Conservation (phyloP, 371 early-diverging fungal species). For the Mucor ambiguus region DNA sequence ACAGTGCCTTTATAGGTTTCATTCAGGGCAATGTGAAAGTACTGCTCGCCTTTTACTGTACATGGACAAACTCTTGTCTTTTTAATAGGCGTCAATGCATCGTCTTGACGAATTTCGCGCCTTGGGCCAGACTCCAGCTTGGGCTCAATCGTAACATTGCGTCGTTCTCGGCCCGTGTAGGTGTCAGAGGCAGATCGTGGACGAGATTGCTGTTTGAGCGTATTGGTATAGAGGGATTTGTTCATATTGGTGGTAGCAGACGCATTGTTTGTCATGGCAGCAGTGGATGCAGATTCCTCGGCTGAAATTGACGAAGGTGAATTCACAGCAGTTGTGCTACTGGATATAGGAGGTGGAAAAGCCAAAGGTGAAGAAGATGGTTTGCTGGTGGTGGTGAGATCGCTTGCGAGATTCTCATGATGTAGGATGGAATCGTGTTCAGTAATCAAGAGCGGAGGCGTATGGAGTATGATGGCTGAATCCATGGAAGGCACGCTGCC, state of each 20-base stretch:
- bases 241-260: background rate
- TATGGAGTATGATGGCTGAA: constrained; percentile 15
- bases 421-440: background rate
- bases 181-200: constrained; percentile 26
- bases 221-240: background rate
- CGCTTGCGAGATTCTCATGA: background rate
- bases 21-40: constrained; percentile 39
- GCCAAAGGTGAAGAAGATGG: background rate
- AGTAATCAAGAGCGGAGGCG: background rate
- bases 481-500: constrained; percentile 13
- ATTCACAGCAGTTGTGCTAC: background rate
- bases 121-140: background rate
- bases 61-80: constrained; percentile 42
- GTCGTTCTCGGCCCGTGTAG: background rate
- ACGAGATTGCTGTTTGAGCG: constrained; percentile 11
- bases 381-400: background rate
- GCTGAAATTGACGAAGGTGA: background rate
- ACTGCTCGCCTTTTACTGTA: constrained; percentile 44
- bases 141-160: background rate
- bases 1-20: constrained; percentile 47
- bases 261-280: background rate
- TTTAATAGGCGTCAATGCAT: constrained; percentile 8
- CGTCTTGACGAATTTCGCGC: background rate
- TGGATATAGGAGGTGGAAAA: background rate
- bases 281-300: background rate